Evolutionary conservation across 2,329 filamentous ascomycete genomes (phyloP), one percentile per base, ranked within the genome.

Genomic region (Phialophora macrospora): DNA sequence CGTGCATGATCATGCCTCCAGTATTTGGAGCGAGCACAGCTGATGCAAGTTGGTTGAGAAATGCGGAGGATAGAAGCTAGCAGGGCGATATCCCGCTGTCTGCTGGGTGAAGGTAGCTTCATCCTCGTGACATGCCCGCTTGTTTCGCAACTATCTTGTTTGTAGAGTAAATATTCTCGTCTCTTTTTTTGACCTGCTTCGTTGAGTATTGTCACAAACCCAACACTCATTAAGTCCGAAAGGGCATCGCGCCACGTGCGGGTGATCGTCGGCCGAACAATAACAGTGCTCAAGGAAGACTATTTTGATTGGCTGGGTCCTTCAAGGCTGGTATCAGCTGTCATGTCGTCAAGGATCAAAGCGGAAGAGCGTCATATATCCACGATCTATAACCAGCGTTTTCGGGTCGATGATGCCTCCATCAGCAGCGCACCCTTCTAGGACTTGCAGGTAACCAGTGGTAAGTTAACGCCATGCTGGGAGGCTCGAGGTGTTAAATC

Each of bases 21-120:
- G 30, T 32, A 32, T 41, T 3, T 48, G n/a, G 87, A n/a, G 90
- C 81, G 2, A 97, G 83, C 70, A 92, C 87, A 38, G 88, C 85
- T 61, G 87, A 83, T 79, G 94, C 91, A 49, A 97, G 90, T 0
- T 6, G 64, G 60, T 4, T 14, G 52, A 22, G 67, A 66, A 20
- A 60, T 12, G 38, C 55, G 60, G 30, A 66, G 67, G 34, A 69
- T 69, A 22, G 67, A 66, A 12, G 67, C 64, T 17, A 69, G 55
- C 0, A 69, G 32, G 17, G 62, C 61, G 41, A 66, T 30, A 51
- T 66, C 67, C 26, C 52, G 60, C 32, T 62, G 64, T 49, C 49
- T 58, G 28, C 32, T 54, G 24, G 52, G 28, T 22, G 34, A 38
- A 17, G 20, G 22, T 26, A 52, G 48, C 48, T 52, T 28, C 48